Conservation (phyloP, 306 rosid genomes). For the Canavalia ensiformis region DNA sequence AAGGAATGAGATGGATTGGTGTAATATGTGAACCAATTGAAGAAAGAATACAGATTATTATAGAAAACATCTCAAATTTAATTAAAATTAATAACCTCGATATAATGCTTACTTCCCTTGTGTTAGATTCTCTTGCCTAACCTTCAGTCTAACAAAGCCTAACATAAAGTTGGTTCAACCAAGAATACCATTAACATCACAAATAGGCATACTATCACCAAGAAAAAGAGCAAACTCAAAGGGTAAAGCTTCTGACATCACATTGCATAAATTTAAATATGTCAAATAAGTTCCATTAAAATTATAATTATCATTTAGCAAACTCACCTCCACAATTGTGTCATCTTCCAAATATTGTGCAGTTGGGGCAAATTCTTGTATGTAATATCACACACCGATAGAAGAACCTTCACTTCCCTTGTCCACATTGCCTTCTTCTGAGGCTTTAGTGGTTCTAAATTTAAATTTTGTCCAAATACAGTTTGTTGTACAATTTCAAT, state of each 20-base stretch:
- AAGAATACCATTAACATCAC: too few relatives aligned
- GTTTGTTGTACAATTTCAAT: slow-evolving; percentile 70
- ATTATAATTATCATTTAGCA: slow-evolving; percentile 21
- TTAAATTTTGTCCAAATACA: slow-evolving; percentile 87
- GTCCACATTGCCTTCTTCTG: slow-evolving; percentile 97
- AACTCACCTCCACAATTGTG: slow-evolving; percentile 75
- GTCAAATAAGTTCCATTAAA: slow-evolving; percentile 1
- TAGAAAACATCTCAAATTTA: too few relatives aligned
- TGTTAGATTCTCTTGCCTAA: too few relatives aligned
- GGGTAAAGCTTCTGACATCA: neutral
- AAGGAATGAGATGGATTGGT: too few relatives aligned
- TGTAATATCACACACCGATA: slow-evolving; percentile 89
- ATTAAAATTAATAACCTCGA: too few relatives aligned
- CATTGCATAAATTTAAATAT: slow-evolving; percentile 14
- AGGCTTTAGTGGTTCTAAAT: slow-evolving; percentile 81
- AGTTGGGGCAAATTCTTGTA: slow-evolving; percentile 82
- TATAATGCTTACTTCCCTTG: too few relatives aligned
- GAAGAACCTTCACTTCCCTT: slow-evolving; percentile 91
- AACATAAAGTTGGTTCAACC: too few relatives aligned
- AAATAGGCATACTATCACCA: too few relatives aligned
- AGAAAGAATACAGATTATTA: too few relatives aligned
- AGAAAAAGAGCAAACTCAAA: too few relatives aligned
- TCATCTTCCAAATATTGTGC: slow-evolving; percentile 78
- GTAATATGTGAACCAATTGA: too few relatives aligned
- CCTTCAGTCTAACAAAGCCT: too few relatives aligned